Conservation (phyloP, 2,329 filamentous ascomycete genomes). For the Thelonectria discophora region DNA sequence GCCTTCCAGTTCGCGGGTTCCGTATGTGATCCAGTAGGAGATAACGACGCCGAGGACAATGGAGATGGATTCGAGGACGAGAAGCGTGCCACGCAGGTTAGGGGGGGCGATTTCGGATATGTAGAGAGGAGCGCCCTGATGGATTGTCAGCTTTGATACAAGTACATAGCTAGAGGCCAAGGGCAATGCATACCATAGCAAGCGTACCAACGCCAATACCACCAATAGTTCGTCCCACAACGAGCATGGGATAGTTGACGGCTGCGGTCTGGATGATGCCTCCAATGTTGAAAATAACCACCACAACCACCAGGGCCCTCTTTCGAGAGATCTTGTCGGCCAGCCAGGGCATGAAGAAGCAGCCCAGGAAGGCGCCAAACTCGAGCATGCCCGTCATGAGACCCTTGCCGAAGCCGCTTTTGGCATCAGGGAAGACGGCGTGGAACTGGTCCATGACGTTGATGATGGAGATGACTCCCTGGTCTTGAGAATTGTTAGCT, state of each 20-base stretch:
- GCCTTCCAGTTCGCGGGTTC: constrained; percentile 52
- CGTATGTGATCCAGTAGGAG: constrained; percentile 49
- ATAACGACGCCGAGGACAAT: constrained; percentile 46
- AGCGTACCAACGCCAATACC: constrained; percentile 61
- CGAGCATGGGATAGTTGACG: constrained; percentile 55
- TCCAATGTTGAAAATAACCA: constrained; percentile 62
- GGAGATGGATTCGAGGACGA: constrained; percentile 45
- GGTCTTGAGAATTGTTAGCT: constrained; percentile 17
- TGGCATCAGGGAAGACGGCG: constrained; percentile 46
- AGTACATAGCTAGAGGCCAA: background rate
- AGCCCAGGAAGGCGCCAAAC: constrained; percentile 26
- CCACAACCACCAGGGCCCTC: constrained; percentile 60
- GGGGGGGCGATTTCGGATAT: constrained; percentile 45
- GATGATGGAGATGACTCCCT: constrained; percentile 51
- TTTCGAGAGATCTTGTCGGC: constrained; percentile 56
- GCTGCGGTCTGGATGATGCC: constrained; percentile 62
- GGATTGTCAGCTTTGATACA: background rate
- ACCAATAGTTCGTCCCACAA: constrained; percentile 65
- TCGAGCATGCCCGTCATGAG: constrained; percentile 45
- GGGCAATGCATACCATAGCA: constrained; percentile 51
- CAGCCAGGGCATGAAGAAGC: constrained; percentile 21
- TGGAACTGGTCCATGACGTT: constrained; percentile 56
- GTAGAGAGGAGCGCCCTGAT: constrained; percentile 30
- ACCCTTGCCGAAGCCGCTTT: constrained; percentile 29
- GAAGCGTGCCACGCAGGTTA: constrained; percentile 41